Percentiles rank a stretch among this genome's conserved stretches.
Conservation (phyloP, 2,329 filamentous ascomycete species). For the Geosmithia putterillii region DNA sequence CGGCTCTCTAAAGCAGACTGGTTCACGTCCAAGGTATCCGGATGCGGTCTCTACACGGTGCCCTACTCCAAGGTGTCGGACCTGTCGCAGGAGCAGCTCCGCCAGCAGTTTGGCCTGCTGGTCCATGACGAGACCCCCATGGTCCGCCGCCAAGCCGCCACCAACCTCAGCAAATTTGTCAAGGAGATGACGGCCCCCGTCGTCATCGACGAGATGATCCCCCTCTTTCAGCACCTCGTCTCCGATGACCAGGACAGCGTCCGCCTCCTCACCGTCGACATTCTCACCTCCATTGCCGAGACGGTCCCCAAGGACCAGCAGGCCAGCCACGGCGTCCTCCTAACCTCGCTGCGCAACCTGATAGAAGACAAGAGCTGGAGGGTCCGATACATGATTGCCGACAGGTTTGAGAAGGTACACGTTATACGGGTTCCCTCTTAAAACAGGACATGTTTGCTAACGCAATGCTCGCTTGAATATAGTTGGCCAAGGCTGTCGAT, state of each 20-base stretch:
- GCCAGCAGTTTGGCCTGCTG: slow-evolving; percentile 82
- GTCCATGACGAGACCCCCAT: slow-evolving; percentile 98
- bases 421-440: too few species aligned
- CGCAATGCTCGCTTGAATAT: slow-evolving; percentile 2
- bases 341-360: slow-evolving; percentile 80
- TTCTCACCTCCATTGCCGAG: slow-evolving; percentile 92
- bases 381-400: slow-evolving; percentile 97
- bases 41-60: slow-evolving; percentile 85
- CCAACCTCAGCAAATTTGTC: slow-evolving; percentile 93
- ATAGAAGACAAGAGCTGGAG: slow-evolving; percentile 99
- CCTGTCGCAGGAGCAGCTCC: slow-evolving; percentile 78
- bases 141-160: slow-evolving; percentile 94
- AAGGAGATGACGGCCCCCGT: slow-evolving; percentile 89
- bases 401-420: slow-evolving; percentile 96
- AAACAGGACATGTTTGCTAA: too few species aligned
- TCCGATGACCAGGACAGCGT: slow-evolving; percentile 97
- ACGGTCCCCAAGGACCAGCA: slow-evolving; percentile 97
- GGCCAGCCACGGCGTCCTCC: slow-evolving; percentile 82
- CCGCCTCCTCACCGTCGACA: slow-evolving; percentile 86
- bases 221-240: slow-evolving; percentile 92
- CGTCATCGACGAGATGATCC: slow-evolving; percentile 98
- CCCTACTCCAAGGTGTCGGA: slow-evolving; percentile 87
- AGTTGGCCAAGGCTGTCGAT: slow-evolving; percentile 97
- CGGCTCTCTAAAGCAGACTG: slow-evolving; percentile 98
- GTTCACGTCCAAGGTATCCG: slow-evolving; percentile 99